Percentiles rank a stretch among this genome's conserved stretches.
Evolutionary conservation across 2,329 filamentous ascomycete species (phyloP).

Genomic region (Albophoma yamanashiensis): DNA sequence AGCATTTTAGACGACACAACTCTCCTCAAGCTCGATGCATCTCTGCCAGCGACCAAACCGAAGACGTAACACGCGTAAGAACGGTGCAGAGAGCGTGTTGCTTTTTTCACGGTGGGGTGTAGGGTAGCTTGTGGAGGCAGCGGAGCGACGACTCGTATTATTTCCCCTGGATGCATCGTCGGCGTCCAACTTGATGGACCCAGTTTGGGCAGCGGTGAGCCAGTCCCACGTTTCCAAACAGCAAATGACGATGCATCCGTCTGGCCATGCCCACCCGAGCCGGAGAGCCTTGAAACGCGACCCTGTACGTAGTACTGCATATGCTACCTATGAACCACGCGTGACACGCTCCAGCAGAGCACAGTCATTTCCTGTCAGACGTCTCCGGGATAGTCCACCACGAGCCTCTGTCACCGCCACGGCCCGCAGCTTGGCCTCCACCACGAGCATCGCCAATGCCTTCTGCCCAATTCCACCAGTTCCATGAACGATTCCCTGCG

Average conservation of each 20-base stretch:
- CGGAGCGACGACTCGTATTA: not conserved
- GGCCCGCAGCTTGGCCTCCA: not conserved
- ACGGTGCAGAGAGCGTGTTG: not conserved
- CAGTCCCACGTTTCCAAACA: not conserved
- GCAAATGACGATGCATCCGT: not conserved
- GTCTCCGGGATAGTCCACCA: not conserved
- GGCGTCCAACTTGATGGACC: not conserved
- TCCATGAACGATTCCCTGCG: not conserved
- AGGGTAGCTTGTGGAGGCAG: not conserved
- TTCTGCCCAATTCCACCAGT: not conserved
- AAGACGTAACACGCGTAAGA: not conserved
- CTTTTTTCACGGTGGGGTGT: not conserved
- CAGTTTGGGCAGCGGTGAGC: not conserved
- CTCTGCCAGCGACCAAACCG: too few species aligned
- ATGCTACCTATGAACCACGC: not conserved
- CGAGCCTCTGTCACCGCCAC: not conserved
- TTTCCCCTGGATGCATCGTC: not conserved
- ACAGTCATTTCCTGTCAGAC: not conserved
- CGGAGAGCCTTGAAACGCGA: not conserved
- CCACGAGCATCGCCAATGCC: not conserved
- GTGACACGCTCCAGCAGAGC: not conserved
- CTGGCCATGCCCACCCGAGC: not conserved
- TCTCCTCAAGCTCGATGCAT: too few species aligned
- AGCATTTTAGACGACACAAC: too few species aligned
- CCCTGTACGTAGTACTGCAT: too few species aligned